A percentile compares a stretch with the other conserved stretches of the same genome.
Evolutionary conservation across 305 asterid genomes (phyloP).

Genomic region (Withania somnifera): DNA sequence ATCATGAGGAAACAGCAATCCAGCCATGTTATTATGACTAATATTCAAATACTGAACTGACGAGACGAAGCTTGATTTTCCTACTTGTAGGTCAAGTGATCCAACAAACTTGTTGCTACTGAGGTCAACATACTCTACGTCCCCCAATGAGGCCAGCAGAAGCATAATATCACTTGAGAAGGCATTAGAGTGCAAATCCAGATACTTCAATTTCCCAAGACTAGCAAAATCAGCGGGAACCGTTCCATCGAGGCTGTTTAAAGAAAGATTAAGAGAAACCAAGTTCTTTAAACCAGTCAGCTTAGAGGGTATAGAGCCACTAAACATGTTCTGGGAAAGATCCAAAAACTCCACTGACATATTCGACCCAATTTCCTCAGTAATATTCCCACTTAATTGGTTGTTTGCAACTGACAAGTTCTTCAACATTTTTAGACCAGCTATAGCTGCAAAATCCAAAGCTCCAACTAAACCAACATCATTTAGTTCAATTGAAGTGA

Average conservation of each 20-base stretch:
- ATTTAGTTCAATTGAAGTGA: slow-evolving; percentile 46
- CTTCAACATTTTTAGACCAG: slow-evolving; percentile 42
- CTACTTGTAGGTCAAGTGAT: slow-evolving; percentile 53
- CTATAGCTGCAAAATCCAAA: slow-evolving; percentile 40
- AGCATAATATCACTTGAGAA: slow-evolving; percentile 56
- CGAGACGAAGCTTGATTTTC: slow-evolving; percentile 42
- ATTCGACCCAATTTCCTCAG: slow-evolving; percentile 36
- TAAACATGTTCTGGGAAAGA: slow-evolving; percentile 50
- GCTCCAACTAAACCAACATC: slow-evolving; percentile 48
- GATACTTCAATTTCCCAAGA: slow-evolving; percentile 38
- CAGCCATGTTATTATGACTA: slow-evolving; percentile 52
- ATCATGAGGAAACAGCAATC: slow-evolving; percentile 72
- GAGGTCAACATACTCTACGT: slow-evolving; percentile 42
- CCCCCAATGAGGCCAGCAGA: slow-evolving; percentile 44
- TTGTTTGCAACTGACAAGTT: slow-evolving; percentile 55
- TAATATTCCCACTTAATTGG: slow-evolving; percentile 45
- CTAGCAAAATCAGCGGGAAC: slow-evolving; percentile 38
- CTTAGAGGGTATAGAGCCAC: slow-evolving; percentile 41
- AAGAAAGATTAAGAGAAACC: slow-evolving; percentile 35
- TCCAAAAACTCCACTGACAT: slow-evolving; percentile 41
- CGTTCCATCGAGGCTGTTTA: slow-evolving; percentile 36
- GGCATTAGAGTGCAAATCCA: slow-evolving; percentile 60
- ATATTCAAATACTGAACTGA: slow-evolving; percentile 49
- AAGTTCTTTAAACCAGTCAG: slow-evolving; percentile 29
- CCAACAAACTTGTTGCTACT: slow-evolving; percentile 63